A percentile compares a stretch with the other conserved stretches of the same genome.
Evolutionary conservation across 345 rosid species (phyloP).

Genomic region (Euphorbia lathyris): DNA sequence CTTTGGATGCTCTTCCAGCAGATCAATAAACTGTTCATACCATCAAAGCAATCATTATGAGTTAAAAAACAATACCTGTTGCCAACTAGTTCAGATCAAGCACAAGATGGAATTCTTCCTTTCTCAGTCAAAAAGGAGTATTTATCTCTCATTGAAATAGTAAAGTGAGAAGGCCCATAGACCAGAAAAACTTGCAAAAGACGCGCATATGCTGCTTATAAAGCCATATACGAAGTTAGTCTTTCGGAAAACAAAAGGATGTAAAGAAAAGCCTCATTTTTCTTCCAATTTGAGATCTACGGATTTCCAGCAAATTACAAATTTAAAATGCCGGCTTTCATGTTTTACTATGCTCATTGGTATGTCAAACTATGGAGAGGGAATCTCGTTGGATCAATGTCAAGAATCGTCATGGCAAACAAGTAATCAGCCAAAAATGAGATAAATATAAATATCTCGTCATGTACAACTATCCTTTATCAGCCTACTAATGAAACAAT

Average conservation of each 20-base stretch:
- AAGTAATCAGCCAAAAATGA: not conserved
- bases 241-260: not conserved
- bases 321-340: not conserved
- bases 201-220: not conserved
- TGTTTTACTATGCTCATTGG: not conserved
- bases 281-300: not conserved
- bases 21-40: slow-evolving; percentile 58
- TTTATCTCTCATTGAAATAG: no score
- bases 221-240: not conserved
- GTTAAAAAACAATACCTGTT: not conserved
- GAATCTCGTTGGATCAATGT: not conserved
- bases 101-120: not conserved
- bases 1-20: slow-evolving; percentile 77
- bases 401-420: not conserved
- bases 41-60: slow-evolving; percentile 3
- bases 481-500: not conserved
- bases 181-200: not conserved
- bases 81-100: not conserved
- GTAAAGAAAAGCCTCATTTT: not conserved
- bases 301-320: not conserved
- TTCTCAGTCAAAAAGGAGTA: no score
- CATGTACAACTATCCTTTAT: not conserved
- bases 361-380: not conserved
- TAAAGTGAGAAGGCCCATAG: no score
- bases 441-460: not conserved